phyloP scores from a whole-genome alignment of 768 basidiomycete species.

The Exsudoporus frostii region DNA sequence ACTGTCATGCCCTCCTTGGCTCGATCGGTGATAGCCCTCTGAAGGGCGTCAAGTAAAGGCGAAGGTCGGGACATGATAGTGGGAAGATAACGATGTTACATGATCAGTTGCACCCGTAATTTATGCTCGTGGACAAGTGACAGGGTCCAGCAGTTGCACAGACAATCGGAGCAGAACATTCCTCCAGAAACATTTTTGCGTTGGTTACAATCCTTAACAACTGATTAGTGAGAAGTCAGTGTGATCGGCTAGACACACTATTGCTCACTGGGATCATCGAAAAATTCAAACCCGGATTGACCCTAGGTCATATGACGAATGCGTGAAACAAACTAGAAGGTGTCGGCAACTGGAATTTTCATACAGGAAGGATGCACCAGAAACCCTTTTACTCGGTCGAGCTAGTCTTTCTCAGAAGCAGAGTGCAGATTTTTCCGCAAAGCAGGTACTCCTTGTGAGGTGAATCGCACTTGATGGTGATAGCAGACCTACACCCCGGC shows the following conservation, averaged over 20 bases:
- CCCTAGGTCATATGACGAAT: not conserved
- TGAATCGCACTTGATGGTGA: not conserved
- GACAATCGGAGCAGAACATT: not conserved
- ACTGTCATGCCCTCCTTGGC: constrained; percentile 5
- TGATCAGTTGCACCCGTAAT: not conserved
- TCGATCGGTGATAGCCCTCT: constrained; percentile 9
- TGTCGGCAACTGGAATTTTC: not conserved
- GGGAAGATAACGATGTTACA: not conserved
- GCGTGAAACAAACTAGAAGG: constrained; percentile 2
- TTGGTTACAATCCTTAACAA: not conserved
- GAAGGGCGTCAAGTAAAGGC: constrained; percentile 12
- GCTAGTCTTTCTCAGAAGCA: not conserved
- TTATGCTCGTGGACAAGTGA: constrained; percentile 6
- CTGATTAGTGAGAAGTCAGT: not conserved
- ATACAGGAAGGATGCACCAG: not conserved
- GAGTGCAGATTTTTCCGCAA: not conserved
- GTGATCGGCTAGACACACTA: not conserved
- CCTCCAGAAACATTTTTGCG: not conserved
- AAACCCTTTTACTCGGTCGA: not conserved
- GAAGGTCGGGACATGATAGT: constrained; percentile 10
- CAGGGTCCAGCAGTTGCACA: not conserved
- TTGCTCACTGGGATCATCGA: not conserved
- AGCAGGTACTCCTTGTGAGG: not conserved
- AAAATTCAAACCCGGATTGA: not conserved
- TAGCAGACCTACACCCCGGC: not conserved